These are phyloP conservation scores for Fusarium sp. DNA, from an alignment of 2,329 filamentous ascomycete genomes.

Conservation along the genomic window DNA sequence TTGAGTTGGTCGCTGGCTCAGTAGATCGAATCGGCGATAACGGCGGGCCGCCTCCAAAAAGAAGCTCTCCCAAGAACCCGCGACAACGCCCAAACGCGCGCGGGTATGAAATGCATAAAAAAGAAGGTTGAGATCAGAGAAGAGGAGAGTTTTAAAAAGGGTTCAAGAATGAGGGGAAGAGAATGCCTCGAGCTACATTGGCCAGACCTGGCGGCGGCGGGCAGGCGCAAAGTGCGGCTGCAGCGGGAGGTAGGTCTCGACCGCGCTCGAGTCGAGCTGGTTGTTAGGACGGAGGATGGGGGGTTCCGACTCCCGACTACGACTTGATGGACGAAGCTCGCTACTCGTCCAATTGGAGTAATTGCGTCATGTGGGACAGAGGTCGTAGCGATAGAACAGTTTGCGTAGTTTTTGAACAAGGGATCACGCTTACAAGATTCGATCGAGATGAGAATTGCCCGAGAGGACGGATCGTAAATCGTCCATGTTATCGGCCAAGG, in stretches of 20 bases:
- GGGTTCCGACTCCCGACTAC: background rate
- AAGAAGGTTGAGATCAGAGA: background rate
- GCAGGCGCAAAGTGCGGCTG: background rate
- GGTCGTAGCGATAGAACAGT: background rate
- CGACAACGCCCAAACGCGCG: slow-evolving; percentile 19
- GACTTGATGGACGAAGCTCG: slow-evolving; percentile 5
- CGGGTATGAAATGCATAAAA: background rate
- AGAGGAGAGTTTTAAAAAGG: background rate
- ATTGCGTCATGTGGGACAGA: slow-evolving; percentile 13
- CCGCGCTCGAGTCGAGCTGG: slow-evolving; percentile 8
- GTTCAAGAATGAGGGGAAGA: slow-evolving; percentile 6
- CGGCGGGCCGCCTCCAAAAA: slow-evolving; percentile 16
- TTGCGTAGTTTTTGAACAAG: background rate
- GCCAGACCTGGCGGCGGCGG: background rate
- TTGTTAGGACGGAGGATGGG: slow-evolving; percentile 19
- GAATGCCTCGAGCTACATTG: background rate
- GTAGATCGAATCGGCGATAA: slow-evolving; percentile 26
- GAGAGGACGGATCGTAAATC: slow-evolving; percentile 11
- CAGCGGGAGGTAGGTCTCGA: background rate
- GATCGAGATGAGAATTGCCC: slow-evolving; percentile 30
- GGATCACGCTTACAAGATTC: slow-evolving; percentile 8
- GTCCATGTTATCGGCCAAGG: background rate
- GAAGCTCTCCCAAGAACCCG: slow-evolving; percentile 12
- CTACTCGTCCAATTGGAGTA: slow-evolving; percentile 1
- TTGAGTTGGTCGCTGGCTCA: background rate